These are phyloP conservation scores for Butyriboletus loyo DNA, from an alignment of 768 basidiomycete species.

Conservation along the genomic window DNA sequence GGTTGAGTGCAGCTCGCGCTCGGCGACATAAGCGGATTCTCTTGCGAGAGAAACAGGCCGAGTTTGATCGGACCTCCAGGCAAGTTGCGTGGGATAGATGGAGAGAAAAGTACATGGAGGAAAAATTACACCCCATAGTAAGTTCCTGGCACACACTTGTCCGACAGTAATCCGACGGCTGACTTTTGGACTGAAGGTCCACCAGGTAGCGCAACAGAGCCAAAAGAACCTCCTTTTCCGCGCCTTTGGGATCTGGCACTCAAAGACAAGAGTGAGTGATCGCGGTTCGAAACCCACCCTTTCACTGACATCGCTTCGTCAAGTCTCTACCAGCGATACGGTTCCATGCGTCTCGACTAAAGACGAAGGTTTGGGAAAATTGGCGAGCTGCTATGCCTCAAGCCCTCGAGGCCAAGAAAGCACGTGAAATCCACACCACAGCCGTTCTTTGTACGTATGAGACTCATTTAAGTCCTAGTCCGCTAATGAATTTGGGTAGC, in stretches of 20 bases:
- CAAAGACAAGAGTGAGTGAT: conserved; percentile 61
- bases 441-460: conserved; percentile 54
- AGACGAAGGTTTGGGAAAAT: conserved; percentile 56
- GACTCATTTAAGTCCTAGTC: neutral
- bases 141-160: conserved; percentile 15
- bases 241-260: conserved; percentile 73
- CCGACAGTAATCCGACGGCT: conserved; percentile 1
- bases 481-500: conserved; percentile 28
- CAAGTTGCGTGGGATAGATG: conserved; percentile 74
- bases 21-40: conserved; percentile 58
- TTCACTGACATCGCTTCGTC: conserved; percentile 8
- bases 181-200: conserved; percentile 28
- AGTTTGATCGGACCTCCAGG: conserved; percentile 51
- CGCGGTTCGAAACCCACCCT: neutral
- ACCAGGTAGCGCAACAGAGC: conserved; percentile 51
- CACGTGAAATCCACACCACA: conserved; percentile 57
- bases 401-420: conserved; percentile 61
- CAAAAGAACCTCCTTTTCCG: conserved; percentile 60
- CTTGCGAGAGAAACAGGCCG: conserved; percentile 59
- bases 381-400: conserved; percentile 74
- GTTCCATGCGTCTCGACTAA: conserved; percentile 62
- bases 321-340: conserved; percentile 79
- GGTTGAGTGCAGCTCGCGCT: conserved; percentile 60
- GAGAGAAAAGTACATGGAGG: conserved; percentile 68
- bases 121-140: conserved; percentile 64